These are phyloP conservation scores for Paspalum notatum DNA, from an alignment of 176 grass and related monocot species.

Conservation along the genomic window DNA sequence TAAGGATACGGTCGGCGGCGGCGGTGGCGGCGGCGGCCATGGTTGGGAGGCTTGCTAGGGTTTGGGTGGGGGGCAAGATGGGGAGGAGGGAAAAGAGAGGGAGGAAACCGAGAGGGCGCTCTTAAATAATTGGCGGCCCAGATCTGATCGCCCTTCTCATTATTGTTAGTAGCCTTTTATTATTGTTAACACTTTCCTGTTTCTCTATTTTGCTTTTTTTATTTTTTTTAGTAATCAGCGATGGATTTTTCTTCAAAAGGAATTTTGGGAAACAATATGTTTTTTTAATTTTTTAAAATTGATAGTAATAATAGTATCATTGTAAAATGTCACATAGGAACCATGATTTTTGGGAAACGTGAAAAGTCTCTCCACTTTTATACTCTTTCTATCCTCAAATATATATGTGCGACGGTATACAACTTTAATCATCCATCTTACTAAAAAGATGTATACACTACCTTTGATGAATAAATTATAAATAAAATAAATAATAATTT, in stretches of 20 bases:
- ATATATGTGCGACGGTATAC: too few species aligned
- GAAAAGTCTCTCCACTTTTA: not conserved
- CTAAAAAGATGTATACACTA: too few species aligned
- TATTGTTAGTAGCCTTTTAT: not conserved
- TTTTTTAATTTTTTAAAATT: too few species aligned
- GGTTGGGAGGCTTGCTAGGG: not conserved
- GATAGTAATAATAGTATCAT: too few species aligned
- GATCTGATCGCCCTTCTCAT: constrained; percentile 1
- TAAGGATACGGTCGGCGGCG: constrained; percentile 63
- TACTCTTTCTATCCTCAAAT: too few species aligned
- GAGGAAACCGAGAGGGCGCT: not conserved
- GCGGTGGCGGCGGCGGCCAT: constrained; percentile 46
- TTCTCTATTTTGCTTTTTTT: not conserved
- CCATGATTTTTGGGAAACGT: not conserved
- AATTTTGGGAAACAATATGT: too few species aligned
- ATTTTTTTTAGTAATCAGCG: not conserved
- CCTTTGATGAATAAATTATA: too few species aligned
- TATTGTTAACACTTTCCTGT: not conserved
- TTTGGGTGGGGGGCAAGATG: not conserved
- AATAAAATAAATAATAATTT: too few species aligned
- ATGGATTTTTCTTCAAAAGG: not conserved
- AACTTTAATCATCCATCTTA: too few species aligned
- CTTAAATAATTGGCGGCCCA: constrained; percentile 41
- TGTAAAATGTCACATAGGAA: not conserved
- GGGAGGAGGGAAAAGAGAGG: not conserved